Conservation (phyloP, 2,329 filamentous ascomycete species). For the Cadophora sp. region DNA sequence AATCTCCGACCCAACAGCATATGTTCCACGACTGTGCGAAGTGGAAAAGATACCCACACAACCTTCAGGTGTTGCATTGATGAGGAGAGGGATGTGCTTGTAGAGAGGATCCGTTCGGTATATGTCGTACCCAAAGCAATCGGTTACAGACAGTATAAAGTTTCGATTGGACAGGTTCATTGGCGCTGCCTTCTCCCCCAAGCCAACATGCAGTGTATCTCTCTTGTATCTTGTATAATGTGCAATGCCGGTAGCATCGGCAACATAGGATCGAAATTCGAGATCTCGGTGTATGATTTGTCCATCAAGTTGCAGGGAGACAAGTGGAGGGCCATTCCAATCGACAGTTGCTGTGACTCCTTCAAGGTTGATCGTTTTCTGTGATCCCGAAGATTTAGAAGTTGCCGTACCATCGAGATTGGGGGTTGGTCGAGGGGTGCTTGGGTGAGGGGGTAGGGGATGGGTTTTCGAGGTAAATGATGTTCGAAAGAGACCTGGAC, state of each 20-base stretch:
- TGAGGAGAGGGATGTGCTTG: constrained; percentile 76
- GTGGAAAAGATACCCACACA: constrained; percentile 74
- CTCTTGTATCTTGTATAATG: constrained; percentile 70
- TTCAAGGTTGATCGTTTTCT: constrained; percentile 54
- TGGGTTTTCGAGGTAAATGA: constrained; percentile 69
- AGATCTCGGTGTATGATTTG: constrained; percentile 67
- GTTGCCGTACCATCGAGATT: constrained; percentile 30
- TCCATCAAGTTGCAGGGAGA: constrained; percentile 61
- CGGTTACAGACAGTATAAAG: constrained; percentile 72
- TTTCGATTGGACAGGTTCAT: constrained; percentile 73
- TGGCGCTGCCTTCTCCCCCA: constrained; percentile 75
- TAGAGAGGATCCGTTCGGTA: constrained; percentile 76
- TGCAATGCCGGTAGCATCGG: constrained; percentile 66
- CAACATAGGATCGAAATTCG: constrained; percentile 68
- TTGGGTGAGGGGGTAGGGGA: constrained; percentile 70
- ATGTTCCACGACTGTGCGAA: constrained; percentile 67
- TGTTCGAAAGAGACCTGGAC: constrained; percentile 69
- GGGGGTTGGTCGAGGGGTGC: constrained; percentile 54
- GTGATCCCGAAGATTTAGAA: constrained; percentile 45
- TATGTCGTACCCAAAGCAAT: constrained; percentile 77
- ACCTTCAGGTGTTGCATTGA: constrained; percentile 69
- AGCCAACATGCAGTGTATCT: constrained; percentile 69
- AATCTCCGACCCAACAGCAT: constrained; percentile 73
- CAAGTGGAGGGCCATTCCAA: constrained; percentile 63
- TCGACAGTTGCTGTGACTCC: constrained; percentile 61